Percentiles rank a stretch among this genome's conserved stretches.
Conservation (phyloP, 495 filamentous ascomycete genomes). For the Hyaloscypha finlandica region DNA sequence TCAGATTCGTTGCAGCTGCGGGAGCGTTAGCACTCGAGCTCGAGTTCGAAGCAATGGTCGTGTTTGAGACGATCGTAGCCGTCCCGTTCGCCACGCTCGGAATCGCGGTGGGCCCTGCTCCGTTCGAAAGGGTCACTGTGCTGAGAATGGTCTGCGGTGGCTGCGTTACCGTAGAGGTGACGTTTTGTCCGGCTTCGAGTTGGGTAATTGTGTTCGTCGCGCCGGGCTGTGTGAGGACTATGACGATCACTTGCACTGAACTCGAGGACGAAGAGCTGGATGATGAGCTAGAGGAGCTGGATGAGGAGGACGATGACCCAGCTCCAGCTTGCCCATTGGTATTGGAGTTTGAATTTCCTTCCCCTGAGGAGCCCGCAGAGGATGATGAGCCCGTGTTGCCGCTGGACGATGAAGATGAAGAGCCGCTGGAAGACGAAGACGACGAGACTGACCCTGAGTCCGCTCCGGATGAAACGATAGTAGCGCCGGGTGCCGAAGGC, state of each 20-base stretch:
- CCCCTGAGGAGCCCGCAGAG: constrained; percentile 10
- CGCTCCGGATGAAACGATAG: background rate
- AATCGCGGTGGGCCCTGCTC: constrained; percentile 13
- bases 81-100: constrained; percentile 15
- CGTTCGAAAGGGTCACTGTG: constrained; percentile 20
- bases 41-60: constrained; percentile 12
- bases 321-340: background rate
- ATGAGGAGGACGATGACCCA: constrained; percentile 14
- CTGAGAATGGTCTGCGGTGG: constrained; percentile 20
- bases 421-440: background rate
- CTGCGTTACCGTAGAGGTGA: constrained; percentile 14
- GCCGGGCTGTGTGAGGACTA: constrained; percentile 19
- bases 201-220: constrained; percentile 14
- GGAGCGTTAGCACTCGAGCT: background rate
- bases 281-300: constrained; percentile 9
- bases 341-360: constrained; percentile 7
- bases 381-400: background rate
- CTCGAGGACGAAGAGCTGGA: constrained; percentile 18
- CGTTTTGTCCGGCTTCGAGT: constrained; percentile 11
- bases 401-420: constrained; percentile 8
- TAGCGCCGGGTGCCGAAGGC: background rate
- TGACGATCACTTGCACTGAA: constrained; percentile 23
- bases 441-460: constrained; percentile 6
- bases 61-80: constrained; percentile 18
- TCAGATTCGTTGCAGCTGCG: background rate